Base-by-base conservation (phyloP, 208 protist genomes). In the Acanthamoeba culbertsoni region DNA sequence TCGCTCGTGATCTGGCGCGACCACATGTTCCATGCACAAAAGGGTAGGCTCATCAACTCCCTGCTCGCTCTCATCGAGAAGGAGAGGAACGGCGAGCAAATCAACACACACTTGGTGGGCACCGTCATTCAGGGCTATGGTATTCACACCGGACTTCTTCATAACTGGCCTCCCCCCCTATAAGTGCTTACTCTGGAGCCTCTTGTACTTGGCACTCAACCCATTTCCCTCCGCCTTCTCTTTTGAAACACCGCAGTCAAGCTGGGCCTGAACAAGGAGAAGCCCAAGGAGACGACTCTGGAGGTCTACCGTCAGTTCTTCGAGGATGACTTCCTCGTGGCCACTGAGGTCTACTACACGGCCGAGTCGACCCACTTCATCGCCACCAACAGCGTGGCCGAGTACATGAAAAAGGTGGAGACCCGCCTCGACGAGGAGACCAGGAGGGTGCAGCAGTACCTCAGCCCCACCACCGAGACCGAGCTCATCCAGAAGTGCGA, bases 371-470 rank as follows among this genome's bases (percentile, higher is more conserved):
- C 46, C 14, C 92, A 95, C 53, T 96, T 96, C 63, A 96, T 97
- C n/a, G 94, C 93, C n/a, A 90, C 91, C 40, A 95, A 96, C 92
- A 95, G 71, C 51, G 88, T 97, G 18, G 62, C 96, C 23, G 96
- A 97, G 35, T 97, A 97, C 84, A 97, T 97, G 96, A 96, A 96
- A 53, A 96, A 97, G 73, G 94, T 97, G 28, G 96, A 97, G 93
- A 91, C 28, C 35, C 68, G 96, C 23, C 86, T 97, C 28, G 96
- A 93, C 35, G 96, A 97, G 79, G 96, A 97, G 71, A 68, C 94
- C 23, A 91, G 93, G 33, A 31, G 96, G 45, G 91, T 97, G 59
- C 77, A 95, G 91, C 62, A 94, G 42, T 97, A 96, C 93, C 82
- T 97, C 5, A 94, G 97, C 89, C 62, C 88, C 31, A 92, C 53